Percentiles rank a stretch among this genome's conserved stretches.
Conservation (phyloP, 2,329 filamentous ascomycete genomes). For the Ophiostoma sp. region DNA sequence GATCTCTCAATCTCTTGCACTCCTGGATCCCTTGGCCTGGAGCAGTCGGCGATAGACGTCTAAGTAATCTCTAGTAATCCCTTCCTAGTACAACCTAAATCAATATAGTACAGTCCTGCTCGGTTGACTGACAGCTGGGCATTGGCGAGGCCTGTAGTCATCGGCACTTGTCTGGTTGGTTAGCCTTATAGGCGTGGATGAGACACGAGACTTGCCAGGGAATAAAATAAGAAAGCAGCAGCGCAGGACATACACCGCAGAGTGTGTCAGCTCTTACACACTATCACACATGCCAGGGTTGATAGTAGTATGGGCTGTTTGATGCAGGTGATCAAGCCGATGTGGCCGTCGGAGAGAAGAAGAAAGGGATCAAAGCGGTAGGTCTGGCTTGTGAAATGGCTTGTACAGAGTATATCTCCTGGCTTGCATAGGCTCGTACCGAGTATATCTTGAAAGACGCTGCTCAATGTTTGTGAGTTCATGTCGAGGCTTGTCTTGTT, state of each 20-base stretch:
- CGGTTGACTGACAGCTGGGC: neutral
- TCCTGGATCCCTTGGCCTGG: neutral
- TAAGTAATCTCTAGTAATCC: neutral
- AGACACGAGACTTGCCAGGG: neutral
- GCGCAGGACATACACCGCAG: neutral
- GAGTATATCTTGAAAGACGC: neutral
- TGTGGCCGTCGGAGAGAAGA: conserved; percentile 3
- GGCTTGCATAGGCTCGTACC: neutral
- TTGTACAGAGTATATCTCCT: neutral
- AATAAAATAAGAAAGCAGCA: neutral
- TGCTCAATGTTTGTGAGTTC: neutral
- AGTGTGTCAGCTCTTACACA: conserved; percentile 7
- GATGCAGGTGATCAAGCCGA: conserved; percentile 12
- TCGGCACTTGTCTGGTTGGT: conserved; percentile 31
- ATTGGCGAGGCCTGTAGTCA: conserved; percentile 2
- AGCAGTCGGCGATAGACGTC: neutral
- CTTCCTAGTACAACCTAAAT: neutral
- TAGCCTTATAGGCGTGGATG: conserved; percentile 10
- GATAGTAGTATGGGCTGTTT: neutral
- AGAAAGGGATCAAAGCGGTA: neutral
- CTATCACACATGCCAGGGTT: neutral
- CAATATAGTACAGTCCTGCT: neutral
- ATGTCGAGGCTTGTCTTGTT: neutral
- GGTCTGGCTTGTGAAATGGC: neutral
- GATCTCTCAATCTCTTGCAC: neutral